A percentile compares a stretch with the other conserved stretches of the same genome.
Evolutionary conservation across 495 filamentous ascomycete species (phyloP).

Genomic region (Aspergillus incahuasiensis): DNA sequence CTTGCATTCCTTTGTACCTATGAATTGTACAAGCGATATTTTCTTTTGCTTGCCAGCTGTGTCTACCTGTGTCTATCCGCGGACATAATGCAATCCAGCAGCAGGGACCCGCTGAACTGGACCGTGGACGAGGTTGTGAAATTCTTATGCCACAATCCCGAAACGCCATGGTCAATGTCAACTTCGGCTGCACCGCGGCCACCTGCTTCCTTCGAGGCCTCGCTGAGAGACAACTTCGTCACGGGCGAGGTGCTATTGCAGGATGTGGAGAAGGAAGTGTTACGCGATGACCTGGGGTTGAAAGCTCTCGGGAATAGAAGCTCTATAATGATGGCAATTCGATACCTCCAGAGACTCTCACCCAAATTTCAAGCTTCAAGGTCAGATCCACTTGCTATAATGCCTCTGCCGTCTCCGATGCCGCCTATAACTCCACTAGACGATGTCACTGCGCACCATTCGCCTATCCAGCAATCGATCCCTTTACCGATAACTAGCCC

Average conservation of each 20-base stretch:
- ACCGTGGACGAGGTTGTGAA: slow-evolving; percentile 57
- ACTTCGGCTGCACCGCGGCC: slow-evolving; percentile 37
- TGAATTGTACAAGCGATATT: not conserved
- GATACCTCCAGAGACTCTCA: slow-evolving; percentile 40
- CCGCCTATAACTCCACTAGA: not conserved
- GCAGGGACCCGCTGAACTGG: slow-evolving; percentile 63
- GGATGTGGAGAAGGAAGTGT: slow-evolving; percentile 36
- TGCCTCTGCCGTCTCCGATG: not conserved
- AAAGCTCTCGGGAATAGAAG: slow-evolving; percentile 42
- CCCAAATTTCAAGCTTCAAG: slow-evolving; percentile 28
- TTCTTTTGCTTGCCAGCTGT: too few species aligned
- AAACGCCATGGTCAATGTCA: slow-evolving; percentile 39
- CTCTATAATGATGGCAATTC: slow-evolving; percentile 43
- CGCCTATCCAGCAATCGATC: not conserved
- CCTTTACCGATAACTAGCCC: not conserved
- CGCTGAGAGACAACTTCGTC: slow-evolving; percentile 54
- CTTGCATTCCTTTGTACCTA: not conserved
- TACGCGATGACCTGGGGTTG: slow-evolving; percentile 50
- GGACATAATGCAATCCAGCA: slow-evolving; percentile 12
- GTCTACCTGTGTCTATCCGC: too few species aligned
- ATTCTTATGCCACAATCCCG: slow-evolving; percentile 54
- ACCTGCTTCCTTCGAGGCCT: slow-evolving; percentile 41
- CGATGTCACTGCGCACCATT: not conserved
- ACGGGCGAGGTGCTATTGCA: slow-evolving; percentile 58
- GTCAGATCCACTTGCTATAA: not conserved